Conservation (phyloP, 108 stramenopile genomes). For the Aureococcus anophagefferens region DNA sequence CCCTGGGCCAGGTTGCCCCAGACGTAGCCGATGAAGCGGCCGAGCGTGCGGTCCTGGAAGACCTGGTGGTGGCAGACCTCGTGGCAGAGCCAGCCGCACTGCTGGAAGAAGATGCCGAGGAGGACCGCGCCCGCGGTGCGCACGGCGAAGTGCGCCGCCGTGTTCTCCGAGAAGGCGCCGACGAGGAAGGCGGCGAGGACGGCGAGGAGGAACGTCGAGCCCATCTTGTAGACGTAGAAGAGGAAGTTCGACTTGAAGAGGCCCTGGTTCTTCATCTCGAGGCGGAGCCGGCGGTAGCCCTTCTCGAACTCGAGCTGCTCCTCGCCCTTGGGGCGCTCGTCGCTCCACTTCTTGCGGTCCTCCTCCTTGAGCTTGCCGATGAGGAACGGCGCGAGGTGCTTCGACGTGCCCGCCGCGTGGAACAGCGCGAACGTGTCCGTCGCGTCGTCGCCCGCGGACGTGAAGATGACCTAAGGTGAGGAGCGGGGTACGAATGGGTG, state of each 20-base stretch:
- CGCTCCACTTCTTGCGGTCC: conserved; percentile 35
- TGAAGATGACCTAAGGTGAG: too few species aligned
- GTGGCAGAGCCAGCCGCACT: conserved; percentile 98
- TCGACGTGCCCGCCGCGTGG: conserved; percentile 80
- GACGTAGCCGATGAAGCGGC: conserved; percentile 78
- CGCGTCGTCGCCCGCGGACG: conserved; percentile 95
- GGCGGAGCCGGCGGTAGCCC: conserved; percentile 82
- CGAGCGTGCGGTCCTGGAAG: conserved; percentile 76
- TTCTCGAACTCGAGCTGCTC: conserved; percentile 74
- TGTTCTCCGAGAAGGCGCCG: not conserved
- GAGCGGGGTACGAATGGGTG: too few species aligned
- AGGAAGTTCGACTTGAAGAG: conserved; percentile 77
- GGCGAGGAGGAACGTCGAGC: conserved; percentile 7
- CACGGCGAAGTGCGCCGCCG: conserved; percentile 52
- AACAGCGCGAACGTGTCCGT: conserved; percentile 98
- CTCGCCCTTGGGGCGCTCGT: conserved; percentile 12
- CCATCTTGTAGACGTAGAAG: conserved; percentile 89
- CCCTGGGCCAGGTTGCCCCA: conserved; percentile 93
- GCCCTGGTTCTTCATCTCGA: conserved; percentile 81
- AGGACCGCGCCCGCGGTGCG: conserved; percentile 74
- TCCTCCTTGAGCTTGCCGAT: conserved; percentile 82
- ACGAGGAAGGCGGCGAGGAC: not conserved
- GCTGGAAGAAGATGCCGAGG: conserved; percentile 95
- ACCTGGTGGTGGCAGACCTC: conserved; percentile 97
- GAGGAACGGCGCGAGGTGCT: conserved; percentile 77